phyloP scores from a whole-genome alignment of 371 early-diverging fungal genomes.

The Zychaea mexicana region DNA sequence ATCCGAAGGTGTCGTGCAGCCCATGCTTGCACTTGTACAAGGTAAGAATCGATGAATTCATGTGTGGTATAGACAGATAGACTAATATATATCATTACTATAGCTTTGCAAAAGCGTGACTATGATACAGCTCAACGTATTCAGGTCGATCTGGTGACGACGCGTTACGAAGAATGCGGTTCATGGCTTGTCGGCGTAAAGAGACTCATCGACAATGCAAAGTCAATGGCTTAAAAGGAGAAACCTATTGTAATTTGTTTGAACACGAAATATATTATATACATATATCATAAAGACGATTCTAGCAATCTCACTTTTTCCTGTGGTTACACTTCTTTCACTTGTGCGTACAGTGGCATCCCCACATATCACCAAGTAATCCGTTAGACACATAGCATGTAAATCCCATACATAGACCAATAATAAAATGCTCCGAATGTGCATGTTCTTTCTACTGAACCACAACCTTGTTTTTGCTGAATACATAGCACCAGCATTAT shows the following conservation, averaged over 20 bases:
- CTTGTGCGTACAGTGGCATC: too few relatives aligned
- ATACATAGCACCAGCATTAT: too few relatives aligned
- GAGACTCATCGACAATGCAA: conserved; percentile 21
- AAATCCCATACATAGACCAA: too few relatives aligned
- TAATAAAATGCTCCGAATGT: background rate
- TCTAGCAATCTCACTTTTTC: too few relatives aligned
- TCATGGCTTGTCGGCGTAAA: conserved; percentile 28
- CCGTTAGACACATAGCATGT: too few relatives aligned
- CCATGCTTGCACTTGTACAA: conserved; percentile 59
- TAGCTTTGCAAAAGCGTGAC: conserved; percentile 23
- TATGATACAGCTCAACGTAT: conserved; percentile 20
- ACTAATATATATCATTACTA: background rate
- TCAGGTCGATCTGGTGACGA: conserved; percentile 25
- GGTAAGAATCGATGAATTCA: conserved; percentile 31
- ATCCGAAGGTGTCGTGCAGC: conserved; percentile 50
- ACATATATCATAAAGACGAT: background rate
- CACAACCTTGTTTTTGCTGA: background rate
- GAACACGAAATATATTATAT: background rate
- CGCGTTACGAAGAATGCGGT: conserved; percentile 26
- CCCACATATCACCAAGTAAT: too few relatives aligned
- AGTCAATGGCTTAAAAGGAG: conserved; percentile 14
- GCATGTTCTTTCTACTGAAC: background rate
- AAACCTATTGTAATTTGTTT: background rate
- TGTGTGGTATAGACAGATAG: too few relatives aligned
- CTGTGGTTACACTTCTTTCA: too few relatives aligned